These are phyloP conservation scores for Wallacemonas sp. DNA, from an alignment of 208 protist genomes.

Conservation along the genomic window DNA sequence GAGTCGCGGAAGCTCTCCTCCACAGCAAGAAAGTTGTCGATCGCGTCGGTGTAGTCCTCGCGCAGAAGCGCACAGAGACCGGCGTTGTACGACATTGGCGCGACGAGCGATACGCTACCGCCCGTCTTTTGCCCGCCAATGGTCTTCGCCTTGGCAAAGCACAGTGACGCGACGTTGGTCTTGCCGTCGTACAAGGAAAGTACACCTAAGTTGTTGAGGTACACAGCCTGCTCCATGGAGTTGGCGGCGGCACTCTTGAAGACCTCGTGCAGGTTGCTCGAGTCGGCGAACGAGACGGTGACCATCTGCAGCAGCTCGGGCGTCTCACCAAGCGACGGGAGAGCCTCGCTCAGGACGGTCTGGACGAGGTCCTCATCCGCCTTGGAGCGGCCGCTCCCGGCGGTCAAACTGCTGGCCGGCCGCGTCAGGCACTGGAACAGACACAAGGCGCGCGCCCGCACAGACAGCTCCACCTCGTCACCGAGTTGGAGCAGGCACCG, in stretches of 20 bases:
- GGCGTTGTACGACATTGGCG: conserved; percentile 79
- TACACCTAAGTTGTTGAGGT: conserved; percentile 90
- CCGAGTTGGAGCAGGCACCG: conserved; percentile 66
- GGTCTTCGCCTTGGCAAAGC: conserved; percentile 81
- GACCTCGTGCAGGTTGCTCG: conserved; percentile 70
- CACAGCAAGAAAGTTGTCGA: conserved; percentile 66
- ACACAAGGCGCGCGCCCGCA: conserved; percentile 60
- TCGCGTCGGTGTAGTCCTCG: conserved; percentile 73
- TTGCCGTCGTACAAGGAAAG: conserved; percentile 77
- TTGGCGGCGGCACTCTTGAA: conserved; percentile 47
- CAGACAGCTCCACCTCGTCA: conserved; percentile 45
- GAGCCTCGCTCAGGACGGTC: conserved; percentile 50
- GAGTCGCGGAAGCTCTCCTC: conserved; percentile 78
- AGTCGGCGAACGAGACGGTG: conserved; percentile 68
- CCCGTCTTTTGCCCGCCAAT: conserved; percentile 23
- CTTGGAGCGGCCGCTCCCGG: conserved; percentile 47
- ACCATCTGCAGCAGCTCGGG: conserved; percentile 56
- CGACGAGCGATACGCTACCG: conserved; percentile 33
- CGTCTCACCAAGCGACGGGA: conserved; percentile 41
- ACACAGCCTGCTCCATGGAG: conserved; percentile 52
- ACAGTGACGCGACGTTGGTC: conserved; percentile 76
- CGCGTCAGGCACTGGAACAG: conserved; percentile 86
- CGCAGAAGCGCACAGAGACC: conserved; percentile 82
- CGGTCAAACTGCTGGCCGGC: conserved; percentile 20
- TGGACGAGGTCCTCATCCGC: conserved; percentile 82